Conservation (phyloP, 2,329 filamentous ascomycete genomes). For the Phialemoniopsis sp. region DNA sequence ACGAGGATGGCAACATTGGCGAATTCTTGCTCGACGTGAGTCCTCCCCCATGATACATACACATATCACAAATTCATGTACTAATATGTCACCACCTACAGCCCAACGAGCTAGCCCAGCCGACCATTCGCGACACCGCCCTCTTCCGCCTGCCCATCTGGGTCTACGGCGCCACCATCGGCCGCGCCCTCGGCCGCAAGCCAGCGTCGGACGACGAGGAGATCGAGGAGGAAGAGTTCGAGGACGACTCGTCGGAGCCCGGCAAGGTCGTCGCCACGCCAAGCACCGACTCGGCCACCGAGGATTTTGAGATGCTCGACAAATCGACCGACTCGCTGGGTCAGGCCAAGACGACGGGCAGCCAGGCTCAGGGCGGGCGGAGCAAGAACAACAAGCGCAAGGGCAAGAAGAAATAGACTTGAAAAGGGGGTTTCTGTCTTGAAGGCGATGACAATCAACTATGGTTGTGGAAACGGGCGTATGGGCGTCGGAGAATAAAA, state of each 20-base stretch:
- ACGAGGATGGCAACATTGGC: constrained; percentile 77
- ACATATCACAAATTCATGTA: background rate
- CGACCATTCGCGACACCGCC: constrained; percentile 77
- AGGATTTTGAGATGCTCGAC: constrained; percentile 60
- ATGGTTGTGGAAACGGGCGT: background rate
- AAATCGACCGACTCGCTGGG: constrained; percentile 53
- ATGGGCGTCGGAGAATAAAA: too few relatives aligned
- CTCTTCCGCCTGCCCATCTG: constrained; percentile 75
- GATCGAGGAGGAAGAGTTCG: constrained; percentile 30
- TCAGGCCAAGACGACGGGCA: constrained; percentile 46
- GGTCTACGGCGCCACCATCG: constrained; percentile 56
- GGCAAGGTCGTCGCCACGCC: constrained; percentile 40
- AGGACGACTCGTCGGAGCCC: constrained; percentile 43
- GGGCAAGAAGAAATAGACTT: constrained; percentile 46
- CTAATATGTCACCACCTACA: constrained; percentile 28
- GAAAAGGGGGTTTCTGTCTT: background rate
- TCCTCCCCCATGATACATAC: constrained; percentile 16
- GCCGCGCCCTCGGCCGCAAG: constrained; percentile 39
- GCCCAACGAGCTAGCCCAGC: constrained; percentile 74
- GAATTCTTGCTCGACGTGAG: constrained; percentile 87
- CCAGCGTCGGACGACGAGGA: constrained; percentile 25
- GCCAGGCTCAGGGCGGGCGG: constrained; percentile 28
- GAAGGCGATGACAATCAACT: background rate
- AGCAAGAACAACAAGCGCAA: constrained; percentile 47
- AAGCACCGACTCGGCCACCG: constrained; percentile 48